These are phyloP conservation scores for Metschnikowia sp. DNA, from an alignment of 805 yeast species.

Conservation along the genomic window DNA sequence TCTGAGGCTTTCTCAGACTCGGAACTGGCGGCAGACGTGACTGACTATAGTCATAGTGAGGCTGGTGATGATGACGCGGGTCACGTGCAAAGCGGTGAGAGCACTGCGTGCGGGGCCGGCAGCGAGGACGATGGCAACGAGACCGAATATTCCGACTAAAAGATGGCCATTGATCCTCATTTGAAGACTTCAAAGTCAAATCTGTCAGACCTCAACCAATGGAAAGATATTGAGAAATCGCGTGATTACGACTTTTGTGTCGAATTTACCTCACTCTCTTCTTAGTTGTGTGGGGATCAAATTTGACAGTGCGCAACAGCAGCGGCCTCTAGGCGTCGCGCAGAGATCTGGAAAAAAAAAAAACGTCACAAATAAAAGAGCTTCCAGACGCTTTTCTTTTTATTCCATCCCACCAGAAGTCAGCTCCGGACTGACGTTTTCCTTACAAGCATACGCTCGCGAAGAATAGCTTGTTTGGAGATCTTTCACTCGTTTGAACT, in stretches of 20 bases:
- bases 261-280: no score
- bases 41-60: slow-evolving; percentile 3
- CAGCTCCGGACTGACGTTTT: background rate
- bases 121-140: slow-evolving; percentile 8
- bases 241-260: no score
- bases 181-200: no score
- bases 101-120: background rate
- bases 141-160: slow-evolving; percentile 15
- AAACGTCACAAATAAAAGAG: background rate
- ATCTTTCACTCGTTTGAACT: background rate
- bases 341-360: slow-evolving; percentile 14
- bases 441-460: background rate
- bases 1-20: background rate
- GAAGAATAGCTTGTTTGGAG: background rate
- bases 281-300: slow-evolving; percentile 12
- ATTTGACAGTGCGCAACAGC: background rate
- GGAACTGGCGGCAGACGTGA: slow-evolving; percentile 1
- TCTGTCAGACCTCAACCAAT: no score
- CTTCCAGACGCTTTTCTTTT: background rate
- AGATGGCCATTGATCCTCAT: no score
- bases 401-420: slow-evolving; percentile 2
- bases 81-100: slow-evolving; percentile 5
- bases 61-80: background rate
- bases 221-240: no score
- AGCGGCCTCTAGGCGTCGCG: slow-evolving; percentile 6